Conservation (phyloP, 768 basidiomycete genomes). For the Suillus variegatus region DNA sequence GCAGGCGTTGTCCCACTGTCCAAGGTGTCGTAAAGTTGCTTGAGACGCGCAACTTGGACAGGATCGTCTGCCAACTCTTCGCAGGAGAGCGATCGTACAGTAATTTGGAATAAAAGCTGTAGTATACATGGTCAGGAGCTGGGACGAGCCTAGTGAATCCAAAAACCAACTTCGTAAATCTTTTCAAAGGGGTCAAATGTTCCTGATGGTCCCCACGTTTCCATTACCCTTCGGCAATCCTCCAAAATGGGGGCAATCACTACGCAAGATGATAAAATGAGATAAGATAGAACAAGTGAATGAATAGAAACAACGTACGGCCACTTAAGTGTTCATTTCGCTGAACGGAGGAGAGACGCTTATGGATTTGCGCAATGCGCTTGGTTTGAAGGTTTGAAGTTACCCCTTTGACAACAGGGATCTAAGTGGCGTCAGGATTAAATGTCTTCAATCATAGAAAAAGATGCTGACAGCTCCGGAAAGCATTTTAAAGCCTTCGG, state of each 20-base stretch:
- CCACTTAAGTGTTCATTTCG: constrained; percentile 59
- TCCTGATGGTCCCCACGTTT: constrained; percentile 65
- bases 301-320: constrained; percentile 43
- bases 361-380: constrained; percentile 67
- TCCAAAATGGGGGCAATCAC: constrained; percentile 67
- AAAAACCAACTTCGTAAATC: constrained; percentile 58
- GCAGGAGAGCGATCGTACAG: constrained; percentile 65
- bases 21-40: constrained; percentile 64
- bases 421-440: constrained; percentile 41
- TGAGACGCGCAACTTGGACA: constrained; percentile 59
- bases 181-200: constrained; percentile 72
- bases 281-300: background rate
- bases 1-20: constrained; percentile 73
- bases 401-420: constrained; percentile 75
- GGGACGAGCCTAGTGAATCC: constrained; percentile 7
- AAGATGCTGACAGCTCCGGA: constrained; percentile 66
- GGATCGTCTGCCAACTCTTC: constrained; percentile 72
- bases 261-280: constrained; percentile 25
- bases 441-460: constrained; percentile 7
- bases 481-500: constrained; percentile 78
- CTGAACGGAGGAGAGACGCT: constrained; percentile 65
- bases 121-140: constrained; percentile 16
- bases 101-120: constrained; percentile 73
- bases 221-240: constrained; percentile 63
- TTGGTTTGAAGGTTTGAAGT: constrained; percentile 68